phyloP scores from a whole-genome alignment of 441 rosid species.

The Eruca vesicaria region DNA sequence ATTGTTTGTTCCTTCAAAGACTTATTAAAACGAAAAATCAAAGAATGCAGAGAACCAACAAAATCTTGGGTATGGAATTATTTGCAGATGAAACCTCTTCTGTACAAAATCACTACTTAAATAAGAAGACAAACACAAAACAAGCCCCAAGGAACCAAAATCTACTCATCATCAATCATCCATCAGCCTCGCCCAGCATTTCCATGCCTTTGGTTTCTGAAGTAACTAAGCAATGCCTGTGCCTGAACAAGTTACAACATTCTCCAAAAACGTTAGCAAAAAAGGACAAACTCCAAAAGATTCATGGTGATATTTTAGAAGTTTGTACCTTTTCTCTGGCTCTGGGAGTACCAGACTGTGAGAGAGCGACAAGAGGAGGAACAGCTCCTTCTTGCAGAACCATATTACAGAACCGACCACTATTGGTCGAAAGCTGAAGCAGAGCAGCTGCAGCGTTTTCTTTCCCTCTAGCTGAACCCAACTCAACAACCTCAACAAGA shows the following conservation, averaged over 20 bases:
- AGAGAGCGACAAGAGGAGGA: conserved; percentile 88
- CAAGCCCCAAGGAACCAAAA: background rate
- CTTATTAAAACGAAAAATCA: background rate
- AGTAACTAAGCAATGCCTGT: conserved; percentile 71
- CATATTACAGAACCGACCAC: conserved; percentile 64
- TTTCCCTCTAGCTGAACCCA: conserved; percentile 95
- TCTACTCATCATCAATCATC: conserved; percentile 5
- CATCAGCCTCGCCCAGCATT: conserved; percentile 65
- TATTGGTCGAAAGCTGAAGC: conserved; percentile 74
- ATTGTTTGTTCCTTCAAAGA: background rate
- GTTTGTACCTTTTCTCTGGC: conserved; percentile 82
- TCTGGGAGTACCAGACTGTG: conserved; percentile 89
- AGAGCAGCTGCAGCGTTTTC: conserved; percentile 98
- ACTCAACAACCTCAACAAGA: conserved; percentile 92
- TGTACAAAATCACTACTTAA: conserved; percentile 31
- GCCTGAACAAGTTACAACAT: conserved; percentile 55
- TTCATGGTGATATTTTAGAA: background rate
- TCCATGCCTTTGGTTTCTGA: conserved; percentile 81
- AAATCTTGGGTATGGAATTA: conserved; percentile 23
- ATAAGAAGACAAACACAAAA: conserved; percentile 18
- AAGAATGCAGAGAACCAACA: conserved; percentile 25
- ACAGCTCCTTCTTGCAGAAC: conserved; percentile 98
- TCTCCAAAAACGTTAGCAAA: background rate
- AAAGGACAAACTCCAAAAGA: background rate
- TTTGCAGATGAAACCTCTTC: conserved; percentile 28